Percentiles rank a stretch among this genome's conserved stretches.
phyloP scores from a whole-genome alignment of 768 basidiomycete species.

The Candolleomyces efflorescens region DNA sequence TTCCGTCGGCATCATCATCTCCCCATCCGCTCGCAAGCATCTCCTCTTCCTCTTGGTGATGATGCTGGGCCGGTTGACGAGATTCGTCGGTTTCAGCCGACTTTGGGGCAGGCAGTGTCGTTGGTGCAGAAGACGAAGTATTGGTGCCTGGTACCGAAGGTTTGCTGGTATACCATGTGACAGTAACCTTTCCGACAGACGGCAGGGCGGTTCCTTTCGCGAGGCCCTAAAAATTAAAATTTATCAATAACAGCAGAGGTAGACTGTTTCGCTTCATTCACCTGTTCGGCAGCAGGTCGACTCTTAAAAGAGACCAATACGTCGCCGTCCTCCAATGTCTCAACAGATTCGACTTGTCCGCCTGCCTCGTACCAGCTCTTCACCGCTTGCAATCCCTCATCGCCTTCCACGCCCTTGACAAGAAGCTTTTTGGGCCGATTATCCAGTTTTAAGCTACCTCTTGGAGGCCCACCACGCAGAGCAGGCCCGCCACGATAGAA shows the following conservation, averaged over 20 bases:
- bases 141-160: conserved; percentile 16
- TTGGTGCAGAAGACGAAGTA: conserved; percentile 14
- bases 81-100: conserved; percentile 4
- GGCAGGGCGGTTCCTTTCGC: conserved; percentile 70
- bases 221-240: conserved; percentile 46
- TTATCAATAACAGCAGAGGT: conserved; percentile 9
- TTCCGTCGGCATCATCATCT: conserved; percentile 65
- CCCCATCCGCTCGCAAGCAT: conserved; percentile 66
- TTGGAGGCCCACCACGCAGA: conserved; percentile 59
- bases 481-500: conserved; percentile 51
- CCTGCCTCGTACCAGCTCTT: conserved; percentile 83
- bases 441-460: conserved; percentile 83
- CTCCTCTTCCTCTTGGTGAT: conserved; percentile 52
- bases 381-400: conserved; percentile 48
- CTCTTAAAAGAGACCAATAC: conserved; percentile 67
- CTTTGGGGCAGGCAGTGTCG: conserved; percentile 13
- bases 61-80: conserved; percentile 26
- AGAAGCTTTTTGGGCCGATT: conserved; percentile 81
- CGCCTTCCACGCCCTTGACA: conserved; percentile 59
- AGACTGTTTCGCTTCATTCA: conserved; percentile 18
- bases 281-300: conserved; percentile 75
- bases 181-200: conserved; percentile 56
- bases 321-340: conserved; percentile 50
- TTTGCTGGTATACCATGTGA: conserved; percentile 59
- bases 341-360: conserved; percentile 67